Conservation (phyloP, 306 rosid genomes). For the Quercus rubra region DNA sequence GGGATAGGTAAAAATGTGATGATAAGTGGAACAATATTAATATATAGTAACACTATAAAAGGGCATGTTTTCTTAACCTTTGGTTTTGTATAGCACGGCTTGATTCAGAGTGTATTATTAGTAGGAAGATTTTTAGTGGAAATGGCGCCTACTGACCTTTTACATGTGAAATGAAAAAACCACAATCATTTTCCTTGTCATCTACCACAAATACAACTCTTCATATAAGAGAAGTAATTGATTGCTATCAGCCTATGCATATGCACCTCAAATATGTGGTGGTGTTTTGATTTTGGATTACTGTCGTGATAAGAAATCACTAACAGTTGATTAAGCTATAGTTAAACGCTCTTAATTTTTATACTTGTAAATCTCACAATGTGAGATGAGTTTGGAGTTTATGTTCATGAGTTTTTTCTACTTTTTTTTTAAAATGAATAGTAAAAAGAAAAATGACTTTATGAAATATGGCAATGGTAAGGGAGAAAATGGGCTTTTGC, state of each 20-base stretch:
- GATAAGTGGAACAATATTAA: not conserved
- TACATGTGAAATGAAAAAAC: not conserved
- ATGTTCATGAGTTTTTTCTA: too few species aligned
- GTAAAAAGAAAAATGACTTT: too few species aligned
- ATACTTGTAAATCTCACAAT: too few species aligned
- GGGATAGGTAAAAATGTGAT: not conserved
- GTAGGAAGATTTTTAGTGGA: not conserved
- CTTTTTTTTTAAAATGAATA: too few species aligned
- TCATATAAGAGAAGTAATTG: not conserved
- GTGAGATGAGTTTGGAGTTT: too few species aligned
- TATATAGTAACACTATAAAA: not conserved
- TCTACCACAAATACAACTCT: not conserved
- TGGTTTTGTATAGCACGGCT: not conserved
- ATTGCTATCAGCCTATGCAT: slow-evolving; percentile 4
- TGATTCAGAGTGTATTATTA: not conserved
- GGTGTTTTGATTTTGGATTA: slow-evolving; percentile 1
- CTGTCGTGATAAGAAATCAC: not conserved
- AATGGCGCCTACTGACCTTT: not conserved
- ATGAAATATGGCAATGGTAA: too few species aligned
- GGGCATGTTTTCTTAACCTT: not conserved
- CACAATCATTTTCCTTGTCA: not conserved
- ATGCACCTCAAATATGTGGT: not conserved
- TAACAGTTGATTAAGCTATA: not conserved
- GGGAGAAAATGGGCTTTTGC: too few species aligned
- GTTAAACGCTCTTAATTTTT: not conserved